Conservation (phyloP, 768 basidiomycete species). For the Russula olivacea region DNA sequence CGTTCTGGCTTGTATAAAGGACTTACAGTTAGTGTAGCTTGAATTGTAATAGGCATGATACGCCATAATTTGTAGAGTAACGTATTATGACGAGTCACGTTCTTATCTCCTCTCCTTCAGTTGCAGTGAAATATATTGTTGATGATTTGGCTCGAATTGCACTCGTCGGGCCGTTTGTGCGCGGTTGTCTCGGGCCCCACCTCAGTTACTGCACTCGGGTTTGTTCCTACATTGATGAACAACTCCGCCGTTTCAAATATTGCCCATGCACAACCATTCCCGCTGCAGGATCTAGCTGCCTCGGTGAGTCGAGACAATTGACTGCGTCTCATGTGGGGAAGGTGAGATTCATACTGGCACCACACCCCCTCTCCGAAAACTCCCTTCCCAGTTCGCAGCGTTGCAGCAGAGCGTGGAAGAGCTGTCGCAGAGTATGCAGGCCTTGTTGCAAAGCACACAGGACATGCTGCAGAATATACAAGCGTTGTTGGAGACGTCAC, state of each 20-base stretch:
- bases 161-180: background rate
- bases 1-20: slow-evolving; percentile 13
- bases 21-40: slow-evolving; percentile 8
- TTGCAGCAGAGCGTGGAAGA: slow-evolving; percentile 20
- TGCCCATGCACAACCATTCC: background rate
- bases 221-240: slow-evolving; percentile 2
- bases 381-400: slow-evolving; percentile 18
- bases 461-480: slow-evolving; percentile 11
- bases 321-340: background rate
- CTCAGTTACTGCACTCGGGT: no score
- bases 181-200: no score
- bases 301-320: slow-evolving; percentile 5
- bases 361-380: no score
- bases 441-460: background rate
- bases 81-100: background rate
- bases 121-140: no score
- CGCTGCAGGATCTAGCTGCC: background rate
- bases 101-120: background rate
- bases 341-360: background rate
- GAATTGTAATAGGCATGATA: slow-evolving; percentile 1
- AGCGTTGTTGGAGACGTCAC: slow-evolving; percentile 6
- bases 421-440: slow-evolving; percentile 13
- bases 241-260: slow-evolving; percentile 3
- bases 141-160: background rate
- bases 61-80: slow-evolving; percentile 3